Conservation (phyloP, 805 yeast species). For the Metschnikowia drakensbergensis region DNA sequence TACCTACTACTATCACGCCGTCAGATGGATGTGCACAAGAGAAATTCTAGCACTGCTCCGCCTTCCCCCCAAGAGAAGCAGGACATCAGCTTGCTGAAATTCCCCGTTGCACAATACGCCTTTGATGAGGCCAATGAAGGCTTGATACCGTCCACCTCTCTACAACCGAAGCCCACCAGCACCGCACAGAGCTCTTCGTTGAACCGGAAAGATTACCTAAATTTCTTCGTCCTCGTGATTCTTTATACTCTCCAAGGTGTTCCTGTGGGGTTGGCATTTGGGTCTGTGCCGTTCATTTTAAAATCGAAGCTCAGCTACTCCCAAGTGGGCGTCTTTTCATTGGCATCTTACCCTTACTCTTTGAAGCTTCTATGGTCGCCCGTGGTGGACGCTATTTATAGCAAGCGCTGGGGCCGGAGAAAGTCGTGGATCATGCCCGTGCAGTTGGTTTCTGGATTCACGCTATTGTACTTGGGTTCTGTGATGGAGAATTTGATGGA, state of each 20-base stretch:
- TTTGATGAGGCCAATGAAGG: conserved; percentile 35
- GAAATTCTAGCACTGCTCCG: conserved; percentile 3
- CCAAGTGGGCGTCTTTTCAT: conserved; percentile 83
- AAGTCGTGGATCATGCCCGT: conserved; percentile 94
- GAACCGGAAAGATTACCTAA: conserved; percentile 14
- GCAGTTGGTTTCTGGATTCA: conserved; percentile 72
- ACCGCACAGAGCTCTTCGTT: not conserved
- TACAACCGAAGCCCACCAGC: conserved; percentile 1
- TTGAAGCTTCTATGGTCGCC: conserved; percentile 94
- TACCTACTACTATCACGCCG: not conserved
- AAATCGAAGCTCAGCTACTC: conserved; percentile 81
- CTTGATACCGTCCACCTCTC: conserved; percentile 27
- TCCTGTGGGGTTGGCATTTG: conserved; percentile 94
- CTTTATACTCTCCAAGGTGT: conserved; percentile 90
- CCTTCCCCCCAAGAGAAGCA: conserved; percentile 6
- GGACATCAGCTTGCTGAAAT: not conserved
- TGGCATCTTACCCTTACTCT: conserved; percentile 94
- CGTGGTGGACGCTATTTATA: conserved; percentile 83
- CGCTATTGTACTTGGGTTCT: conserved; percentile 63
- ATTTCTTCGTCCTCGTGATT: conserved; percentile 63
- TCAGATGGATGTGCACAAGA: conserved; percentile 17
- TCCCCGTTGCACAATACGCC: conserved; percentile 18
- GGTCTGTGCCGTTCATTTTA: conserved; percentile 85
- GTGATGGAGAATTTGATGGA: conserved; percentile 46
- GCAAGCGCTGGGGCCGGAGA: conserved; percentile 68